A percentile compares a stretch with the other conserved stretches of the same genome.
phyloP scores from a whole-genome alignment of 1,139 yeast genomes.

The Oligophagozyma castellii region DNA sequence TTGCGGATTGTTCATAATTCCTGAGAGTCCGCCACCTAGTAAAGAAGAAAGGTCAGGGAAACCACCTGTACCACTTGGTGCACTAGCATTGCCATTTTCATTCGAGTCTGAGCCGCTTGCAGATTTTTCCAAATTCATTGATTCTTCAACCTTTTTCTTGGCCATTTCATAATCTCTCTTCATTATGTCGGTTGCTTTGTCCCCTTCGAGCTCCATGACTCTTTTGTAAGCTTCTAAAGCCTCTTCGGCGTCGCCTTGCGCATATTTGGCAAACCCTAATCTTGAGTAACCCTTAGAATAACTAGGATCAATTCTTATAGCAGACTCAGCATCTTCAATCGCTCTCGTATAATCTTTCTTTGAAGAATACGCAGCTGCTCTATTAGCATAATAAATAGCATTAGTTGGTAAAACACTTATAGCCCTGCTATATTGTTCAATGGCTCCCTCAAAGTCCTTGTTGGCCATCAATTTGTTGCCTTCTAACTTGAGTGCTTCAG shows the following conservation, averaged over 20 bases:
- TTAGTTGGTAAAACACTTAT: constrained; percentile 55
- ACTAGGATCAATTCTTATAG: constrained; percentile 61
- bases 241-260: constrained; percentile 78
- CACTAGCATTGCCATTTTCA: constrained; percentile 16
- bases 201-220: constrained; percentile 83
- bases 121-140: constrained; percentile 31
- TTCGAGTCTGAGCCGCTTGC: constrained; percentile 17
- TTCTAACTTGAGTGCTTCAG: constrained; percentile 71
- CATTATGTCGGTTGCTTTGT: constrained; percentile 78
- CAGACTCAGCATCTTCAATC: constrained; percentile 66
- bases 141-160: constrained; percentile 68
- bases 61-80: constrained; percentile 41
- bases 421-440: constrained; percentile 72
- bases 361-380: constrained; percentile 95
- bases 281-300: constrained; percentile 93
- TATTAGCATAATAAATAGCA: constrained; percentile 78
- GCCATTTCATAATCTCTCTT: constrained; percentile 88
- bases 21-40: constrained; percentile 55
- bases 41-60: constrained; percentile 56
- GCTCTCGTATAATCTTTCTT: constrained; percentile 64
- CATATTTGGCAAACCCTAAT: constrained; percentile 84
- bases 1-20: constrained; percentile 79
- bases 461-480: constrained; percentile 91
- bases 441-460: constrained; percentile 55
- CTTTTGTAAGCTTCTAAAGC: constrained; percentile 81